These are phyloP conservation scores for Candida oleophila DNA, from an alignment of 805 yeast species.

Conservation along the genomic window DNA sequence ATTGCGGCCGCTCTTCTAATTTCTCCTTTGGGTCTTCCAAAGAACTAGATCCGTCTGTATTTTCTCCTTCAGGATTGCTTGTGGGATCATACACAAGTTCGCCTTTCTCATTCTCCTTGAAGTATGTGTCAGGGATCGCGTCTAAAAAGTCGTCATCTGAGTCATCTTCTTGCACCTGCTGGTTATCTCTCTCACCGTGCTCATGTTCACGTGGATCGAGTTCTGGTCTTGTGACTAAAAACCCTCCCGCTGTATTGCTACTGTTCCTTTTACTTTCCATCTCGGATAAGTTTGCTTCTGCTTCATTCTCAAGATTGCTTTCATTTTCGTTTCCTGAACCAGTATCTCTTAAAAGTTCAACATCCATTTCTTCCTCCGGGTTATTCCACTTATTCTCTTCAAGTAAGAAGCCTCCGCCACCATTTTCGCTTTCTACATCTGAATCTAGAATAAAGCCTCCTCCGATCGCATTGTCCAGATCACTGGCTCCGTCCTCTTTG, in stretches of 20 bases:
- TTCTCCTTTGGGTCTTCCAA: slow-evolving; percentile 2
- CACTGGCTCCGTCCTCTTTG: too few relatives aligned
- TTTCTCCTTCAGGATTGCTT: neutral
- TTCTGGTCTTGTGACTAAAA: too few relatives aligned
- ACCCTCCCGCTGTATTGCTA: too few relatives aligned
- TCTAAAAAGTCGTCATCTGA: slow-evolving; percentile 7
- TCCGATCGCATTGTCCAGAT: slow-evolving; percentile 4
- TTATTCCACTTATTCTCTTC: neutral
- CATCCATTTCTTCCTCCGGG: neutral
- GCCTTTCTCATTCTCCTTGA: slow-evolving; percentile 15
- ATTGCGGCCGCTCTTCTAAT: neutral
- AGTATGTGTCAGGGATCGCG: slow-evolving; percentile 19
- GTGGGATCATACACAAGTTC: slow-evolving; percentile 21
- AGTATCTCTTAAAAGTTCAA: too few relatives aligned
- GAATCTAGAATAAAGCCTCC: slow-evolving; percentile 8
- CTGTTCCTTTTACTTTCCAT: too few relatives aligned
- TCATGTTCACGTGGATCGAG: slow-evolving; percentile 2
- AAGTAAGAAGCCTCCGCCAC: slow-evolving; percentile 5
- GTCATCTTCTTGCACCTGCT: slow-evolving; percentile 8
- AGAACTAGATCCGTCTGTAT: neutral
- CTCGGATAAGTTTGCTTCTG: too few relatives aligned
- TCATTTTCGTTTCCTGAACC: too few relatives aligned
- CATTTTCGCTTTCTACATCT: slow-evolving; percentile 16
- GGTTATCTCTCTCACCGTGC: slow-evolving; percentile 4
- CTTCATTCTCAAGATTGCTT: too few relatives aligned